Evolutionary conservation across 78 protist genomes (phyloP).

Genomic region (Isochrysis galbana): DNA sequence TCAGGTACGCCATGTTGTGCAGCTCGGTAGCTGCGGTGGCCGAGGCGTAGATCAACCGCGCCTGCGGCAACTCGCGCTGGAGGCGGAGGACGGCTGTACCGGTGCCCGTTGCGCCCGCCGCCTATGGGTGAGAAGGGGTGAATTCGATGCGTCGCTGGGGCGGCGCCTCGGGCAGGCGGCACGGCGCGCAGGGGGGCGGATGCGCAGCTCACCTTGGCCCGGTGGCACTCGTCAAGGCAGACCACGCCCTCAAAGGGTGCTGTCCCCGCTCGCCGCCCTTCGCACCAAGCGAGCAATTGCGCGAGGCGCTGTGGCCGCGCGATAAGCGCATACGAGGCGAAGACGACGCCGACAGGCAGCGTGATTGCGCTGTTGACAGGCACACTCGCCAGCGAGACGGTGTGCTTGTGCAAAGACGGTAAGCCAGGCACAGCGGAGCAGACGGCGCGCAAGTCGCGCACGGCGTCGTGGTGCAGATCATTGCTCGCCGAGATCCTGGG

Average conservation of each 20-base stretch:
- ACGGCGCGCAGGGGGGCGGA: neutral
- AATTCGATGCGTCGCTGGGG: neutral
- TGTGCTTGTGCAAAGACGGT: neutral
- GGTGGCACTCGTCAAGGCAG: constrained; percentile 18
- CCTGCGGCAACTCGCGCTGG: constrained; percentile 7
- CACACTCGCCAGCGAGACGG: neutral
- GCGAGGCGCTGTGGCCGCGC: neutral
- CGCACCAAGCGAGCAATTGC: neutral
- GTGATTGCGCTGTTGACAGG: neutral
- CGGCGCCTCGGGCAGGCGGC: neutral
- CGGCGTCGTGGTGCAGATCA: constrained; percentile 27
- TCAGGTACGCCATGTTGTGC: constrained; percentile 8
- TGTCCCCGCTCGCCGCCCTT: neutral
- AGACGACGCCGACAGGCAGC: neutral
- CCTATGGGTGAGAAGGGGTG: too few species aligned
- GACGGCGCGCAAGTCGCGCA: constrained; percentile 20
- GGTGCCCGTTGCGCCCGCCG: neutral
- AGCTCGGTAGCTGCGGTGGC: constrained; percentile 9
- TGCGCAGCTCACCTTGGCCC: too few species aligned
- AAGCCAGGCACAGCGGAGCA: neutral
- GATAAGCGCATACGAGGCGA: neutral
- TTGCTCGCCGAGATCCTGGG: neutral
- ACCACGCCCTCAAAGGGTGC: neutral
- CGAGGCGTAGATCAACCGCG: neutral
- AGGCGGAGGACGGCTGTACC: neutral